Conservation (phyloP, 1,284 basidiomycete genomes). For the Lignosus rhinocerotis region DNA sequence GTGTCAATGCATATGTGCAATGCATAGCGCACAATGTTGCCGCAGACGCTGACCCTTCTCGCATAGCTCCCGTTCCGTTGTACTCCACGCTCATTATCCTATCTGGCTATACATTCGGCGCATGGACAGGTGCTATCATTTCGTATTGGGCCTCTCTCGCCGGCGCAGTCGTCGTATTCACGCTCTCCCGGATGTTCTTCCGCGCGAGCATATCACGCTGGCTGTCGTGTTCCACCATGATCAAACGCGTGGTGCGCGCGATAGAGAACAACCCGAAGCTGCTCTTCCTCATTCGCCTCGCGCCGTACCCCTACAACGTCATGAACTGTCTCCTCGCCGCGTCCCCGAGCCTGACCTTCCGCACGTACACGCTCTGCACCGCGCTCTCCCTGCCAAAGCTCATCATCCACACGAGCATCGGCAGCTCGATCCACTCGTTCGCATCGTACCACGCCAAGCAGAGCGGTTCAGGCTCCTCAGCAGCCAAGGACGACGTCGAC, state of each 20-base stretch:
- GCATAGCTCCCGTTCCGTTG: slow-evolving; percentile 74
- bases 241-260: slow-evolving; percentile 79
- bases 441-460: slow-evolving; percentile 56
- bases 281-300: slow-evolving; percentile 84
- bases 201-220: slow-evolving; percentile 69
- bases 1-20: slow-evolving; percentile 34
- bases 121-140: slow-evolving; percentile 77
- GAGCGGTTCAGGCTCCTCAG: slow-evolving; percentile 30
- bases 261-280: slow-evolving; percentile 84
- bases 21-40: neutral
- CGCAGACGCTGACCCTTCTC: slow-evolving; percentile 9
- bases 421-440: slow-evolving; percentile 82
- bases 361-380: slow-evolving; percentile 79
- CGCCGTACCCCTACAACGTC: slow-evolving; percentile 85
- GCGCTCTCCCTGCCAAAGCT: slow-evolving; percentile 84
- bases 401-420: slow-evolving; percentile 82
- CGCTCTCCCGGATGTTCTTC: slow-evolving; percentile 72
- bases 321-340: slow-evolving; percentile 89
- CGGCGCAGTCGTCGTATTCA: slow-evolving; percentile 79
- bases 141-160: slow-evolving; percentile 84
- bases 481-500: slow-evolving; percentile 38
- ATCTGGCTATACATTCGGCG: slow-evolving; percentile 85
- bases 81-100: slow-evolving; percentile 88
- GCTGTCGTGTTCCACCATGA: slow-evolving; percentile 62
- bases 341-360: slow-evolving; percentile 79